Percentiles rank a stretch among this genome's conserved stretches.
Conservation (phyloP, 2,329 filamentous ascomycete species). For the Fusarium drepaniforme region DNA sequence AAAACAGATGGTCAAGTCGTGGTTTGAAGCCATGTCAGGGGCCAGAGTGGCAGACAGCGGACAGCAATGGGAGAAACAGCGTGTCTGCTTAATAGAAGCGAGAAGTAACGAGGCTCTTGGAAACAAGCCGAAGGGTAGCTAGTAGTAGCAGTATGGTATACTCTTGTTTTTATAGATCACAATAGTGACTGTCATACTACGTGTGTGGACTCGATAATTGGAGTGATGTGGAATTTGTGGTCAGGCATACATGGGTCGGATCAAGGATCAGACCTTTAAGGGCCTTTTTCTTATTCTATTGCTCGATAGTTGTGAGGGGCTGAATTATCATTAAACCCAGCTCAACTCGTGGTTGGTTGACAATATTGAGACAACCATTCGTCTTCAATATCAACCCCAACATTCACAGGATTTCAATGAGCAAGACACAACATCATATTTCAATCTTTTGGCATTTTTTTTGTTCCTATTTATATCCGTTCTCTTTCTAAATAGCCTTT, state of each 20-base stretch:
- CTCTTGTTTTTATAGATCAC: neutral
- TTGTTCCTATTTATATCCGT: conserved; percentile 21
- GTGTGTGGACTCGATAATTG: neutral
- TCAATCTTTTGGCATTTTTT: conserved; percentile 25
- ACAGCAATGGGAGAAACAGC: conserved; percentile 32
- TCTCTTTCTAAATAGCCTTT: conserved; percentile 22
- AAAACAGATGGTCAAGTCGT: conserved; percentile 34
- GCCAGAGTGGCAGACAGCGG: conserved; percentile 21
- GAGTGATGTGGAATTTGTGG: neutral
- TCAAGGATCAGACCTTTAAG: neutral
- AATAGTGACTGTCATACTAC: neutral
- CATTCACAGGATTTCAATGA: neutral
- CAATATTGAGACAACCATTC: neutral
- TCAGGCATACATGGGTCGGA: neutral
- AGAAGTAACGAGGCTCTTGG: conserved; percentile 29
- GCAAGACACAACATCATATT: neutral
- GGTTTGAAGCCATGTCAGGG: conserved; percentile 27
- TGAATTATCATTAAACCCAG: neutral
- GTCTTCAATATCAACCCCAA: neutral
- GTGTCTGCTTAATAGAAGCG: conserved; percentile 43
- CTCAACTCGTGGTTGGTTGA: neutral
- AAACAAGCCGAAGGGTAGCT: conserved; percentile 12
- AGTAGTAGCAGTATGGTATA: neutral
- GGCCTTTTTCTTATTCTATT: neutral
- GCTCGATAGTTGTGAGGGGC: neutral